Conservation (phyloP, 768 basidiomycete species). For the Strobilomyces echinocephalus region DNA sequence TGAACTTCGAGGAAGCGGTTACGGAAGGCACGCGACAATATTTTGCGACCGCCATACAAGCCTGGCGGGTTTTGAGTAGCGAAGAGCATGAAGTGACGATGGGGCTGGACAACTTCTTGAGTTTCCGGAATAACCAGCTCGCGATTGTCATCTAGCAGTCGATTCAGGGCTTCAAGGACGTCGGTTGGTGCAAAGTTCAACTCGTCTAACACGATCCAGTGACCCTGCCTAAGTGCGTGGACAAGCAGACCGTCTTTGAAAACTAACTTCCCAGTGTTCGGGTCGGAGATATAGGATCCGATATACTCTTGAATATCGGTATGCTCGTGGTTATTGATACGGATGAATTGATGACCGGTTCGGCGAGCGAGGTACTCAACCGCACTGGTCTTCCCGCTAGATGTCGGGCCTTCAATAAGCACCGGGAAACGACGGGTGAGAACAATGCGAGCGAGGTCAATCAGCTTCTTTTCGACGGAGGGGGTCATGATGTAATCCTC, state of each 20-base stretch:
- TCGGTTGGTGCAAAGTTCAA: slow-evolving; percentile 97
- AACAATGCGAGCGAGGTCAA: slow-evolving; percentile 90
- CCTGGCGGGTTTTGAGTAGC: slow-evolving; percentile 98
- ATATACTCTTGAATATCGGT: slow-evolving; percentile 99
- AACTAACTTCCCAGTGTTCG: slow-evolving; percentile 85
- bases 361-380: slow-evolving; percentile 91
- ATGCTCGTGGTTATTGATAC: slow-evolving; percentile 99
- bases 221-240: slow-evolving; percentile 81
- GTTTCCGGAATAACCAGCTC: slow-evolving; percentile 96
- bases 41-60: slow-evolving; percentile 90
- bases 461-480: slow-evolving; percentile 90
- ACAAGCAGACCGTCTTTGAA: slow-evolving; percentile 95
- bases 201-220: slow-evolving; percentile 99
- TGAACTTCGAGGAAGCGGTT: slow-evolving; percentile 98
- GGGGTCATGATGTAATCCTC: slow-evolving; percentile 93
- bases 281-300: slow-evolving; percentile 93
- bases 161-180: slow-evolving; percentile 94
- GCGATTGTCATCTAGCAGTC: slow-evolving; percentile 94
- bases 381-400: slow-evolving; percentile 95
- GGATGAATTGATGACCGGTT: slow-evolving; percentile 92
- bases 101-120: slow-evolving; percentile 88
- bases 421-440: slow-evolving; percentile 88
- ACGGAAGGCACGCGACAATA: slow-evolving; percentile 91
- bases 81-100: slow-evolving; percentile 96
- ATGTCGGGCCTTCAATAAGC: slow-evolving; percentile 96